Conservation (phyloP, 768 basidiomycete genomes). For the Agrocybe pediades region DNA sequence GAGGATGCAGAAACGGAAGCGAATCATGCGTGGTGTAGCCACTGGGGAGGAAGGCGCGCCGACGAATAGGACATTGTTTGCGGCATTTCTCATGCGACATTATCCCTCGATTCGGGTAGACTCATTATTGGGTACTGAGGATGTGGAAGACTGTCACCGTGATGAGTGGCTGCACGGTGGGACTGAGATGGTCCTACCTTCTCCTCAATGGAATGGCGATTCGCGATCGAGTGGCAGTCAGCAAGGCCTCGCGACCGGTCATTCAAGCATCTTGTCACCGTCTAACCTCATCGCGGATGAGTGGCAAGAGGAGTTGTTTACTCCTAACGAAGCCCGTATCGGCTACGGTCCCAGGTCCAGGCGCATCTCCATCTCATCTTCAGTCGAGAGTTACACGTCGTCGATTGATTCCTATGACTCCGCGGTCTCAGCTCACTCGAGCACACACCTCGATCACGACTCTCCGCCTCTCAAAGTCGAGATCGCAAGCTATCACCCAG, state of each 20-base stretch:
- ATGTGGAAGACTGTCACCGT: neutral
- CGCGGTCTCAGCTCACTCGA: neutral
- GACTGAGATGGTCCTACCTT: too few relatives aligned
- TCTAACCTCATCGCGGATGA: neutral
- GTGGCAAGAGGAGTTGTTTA: conserved; percentile 9
- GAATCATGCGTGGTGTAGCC: conserved; percentile 1
- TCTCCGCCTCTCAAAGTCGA: neutral
- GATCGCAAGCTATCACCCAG: neutral
- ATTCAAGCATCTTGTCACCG: too few relatives aligned
- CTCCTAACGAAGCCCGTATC: neutral
- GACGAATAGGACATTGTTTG: conserved; percentile 13
- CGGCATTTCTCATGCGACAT: conserved; percentile 11
- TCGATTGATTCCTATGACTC: neutral
- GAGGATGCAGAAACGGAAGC: conserved; percentile 3
- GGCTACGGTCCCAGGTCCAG: neutral
- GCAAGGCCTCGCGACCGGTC: too few relatives aligned
- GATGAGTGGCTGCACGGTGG: too few relatives aligned
- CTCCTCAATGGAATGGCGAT: too few relatives aligned
- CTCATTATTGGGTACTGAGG: neutral
- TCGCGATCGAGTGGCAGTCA: too few relatives aligned
- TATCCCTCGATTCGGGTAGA: neutral
- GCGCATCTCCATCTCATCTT: neutral
- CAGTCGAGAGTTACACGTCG: neutral
- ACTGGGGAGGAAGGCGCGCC: conserved; percentile 2
- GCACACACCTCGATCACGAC: neutral